Evolutionary conservation across 2,329 filamentous ascomycete genomes (phyloP), one percentile per base, ranked within the genome.

Genomic region (Cryphonectria nitschkei): DNA sequence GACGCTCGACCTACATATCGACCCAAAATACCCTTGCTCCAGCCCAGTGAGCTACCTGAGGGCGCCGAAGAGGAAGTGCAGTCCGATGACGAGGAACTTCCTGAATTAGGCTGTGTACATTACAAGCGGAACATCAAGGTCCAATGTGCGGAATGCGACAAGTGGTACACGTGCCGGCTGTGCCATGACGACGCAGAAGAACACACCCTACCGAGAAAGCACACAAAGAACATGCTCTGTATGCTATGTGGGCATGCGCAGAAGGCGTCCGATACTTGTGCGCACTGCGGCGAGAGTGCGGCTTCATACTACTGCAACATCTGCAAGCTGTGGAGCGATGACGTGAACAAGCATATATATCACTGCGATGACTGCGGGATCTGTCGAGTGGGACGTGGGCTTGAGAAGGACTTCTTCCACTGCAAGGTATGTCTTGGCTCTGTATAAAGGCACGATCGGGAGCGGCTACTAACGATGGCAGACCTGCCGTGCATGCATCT

Each of bases 291-390:
- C 26, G 89, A 90, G 75, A 88, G 90, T 70, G 89, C 93, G 8
- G 94, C 95, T 16, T 92, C 92, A 77, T 98, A 98, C 80, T 99
- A 97, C 79, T 99, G 96, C 82, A 88, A 90, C 68, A 92, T 96
- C 69, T 99, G 96, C 85, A 98, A 98, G 81, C 86, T 99, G 1
- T 99, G 96, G 96, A 95, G 98, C 77, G 94, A 98, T 77, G 93
- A 98, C 75, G 89, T 90, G 68, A 91, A 90, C 75, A 98, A 97
- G 80, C 92, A 91, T 74, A 97, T 98, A 70, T 99, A 99, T 78
- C 96, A 99, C 79, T 99, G 96, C 80, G 88, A 90, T 77, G 96
- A 98, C 77, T 99, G 96, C 80, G 96, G 96, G 5, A 97, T 99
- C 73, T 99, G 96, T 79, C 89, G 96, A 71, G 91, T 95, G 70